phyloP scores from a whole-genome alignment of 768 basidiomycete genomes.

The Boletus bicolor region DNA sequence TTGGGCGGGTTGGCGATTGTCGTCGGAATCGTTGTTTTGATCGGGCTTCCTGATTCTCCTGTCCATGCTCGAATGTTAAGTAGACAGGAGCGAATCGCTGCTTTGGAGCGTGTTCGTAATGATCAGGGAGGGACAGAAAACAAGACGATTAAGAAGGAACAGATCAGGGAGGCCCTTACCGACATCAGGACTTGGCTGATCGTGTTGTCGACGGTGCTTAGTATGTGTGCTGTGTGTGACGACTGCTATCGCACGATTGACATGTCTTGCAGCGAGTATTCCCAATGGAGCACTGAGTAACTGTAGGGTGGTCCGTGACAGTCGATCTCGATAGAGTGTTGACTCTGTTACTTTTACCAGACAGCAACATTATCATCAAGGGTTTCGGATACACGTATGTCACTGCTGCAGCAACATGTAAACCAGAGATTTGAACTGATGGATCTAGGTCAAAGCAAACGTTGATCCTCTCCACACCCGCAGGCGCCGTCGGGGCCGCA shows the following conservation, averaged over 20 bases:
- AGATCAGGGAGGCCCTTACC: conserved; percentile 52
- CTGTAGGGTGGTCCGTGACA: conserved; percentile 40
- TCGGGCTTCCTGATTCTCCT: conserved; percentile 66
- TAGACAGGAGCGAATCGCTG: conserved; percentile 58
- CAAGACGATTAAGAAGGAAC: conserved; percentile 55
- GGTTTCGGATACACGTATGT: conserved; percentile 62
- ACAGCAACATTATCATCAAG: conserved; percentile 61
- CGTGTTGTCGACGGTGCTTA: conserved; percentile 54
- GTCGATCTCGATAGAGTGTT: background rate
- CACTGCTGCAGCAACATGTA: background rate
- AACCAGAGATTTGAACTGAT: background rate
- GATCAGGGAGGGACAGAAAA: conserved; percentile 64
- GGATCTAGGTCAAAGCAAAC: conserved; percentile 55
- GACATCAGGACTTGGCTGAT: conserved; percentile 64
- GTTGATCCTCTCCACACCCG: conserved; percentile 56
- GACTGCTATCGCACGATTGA: background rate
- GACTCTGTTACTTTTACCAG: conserved; percentile 27
- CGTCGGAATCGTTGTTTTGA: conserved; percentile 51
- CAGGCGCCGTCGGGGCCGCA: conserved; percentile 46
- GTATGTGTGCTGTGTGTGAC: conserved; percentile 34
- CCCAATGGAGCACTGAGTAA: conserved; percentile 64
- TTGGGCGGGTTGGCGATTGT: conserved; percentile 59
- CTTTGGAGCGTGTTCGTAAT: conserved; percentile 62
- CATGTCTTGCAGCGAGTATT: conserved; percentile 47
- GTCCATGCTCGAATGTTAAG: conserved; percentile 56